Percentiles rank a stretch among this genome's conserved stretches.
phyloP scores from a whole-genome alignment of 371 early-diverging fungal species.

The Choanephora cucurbitarum region DNA sequence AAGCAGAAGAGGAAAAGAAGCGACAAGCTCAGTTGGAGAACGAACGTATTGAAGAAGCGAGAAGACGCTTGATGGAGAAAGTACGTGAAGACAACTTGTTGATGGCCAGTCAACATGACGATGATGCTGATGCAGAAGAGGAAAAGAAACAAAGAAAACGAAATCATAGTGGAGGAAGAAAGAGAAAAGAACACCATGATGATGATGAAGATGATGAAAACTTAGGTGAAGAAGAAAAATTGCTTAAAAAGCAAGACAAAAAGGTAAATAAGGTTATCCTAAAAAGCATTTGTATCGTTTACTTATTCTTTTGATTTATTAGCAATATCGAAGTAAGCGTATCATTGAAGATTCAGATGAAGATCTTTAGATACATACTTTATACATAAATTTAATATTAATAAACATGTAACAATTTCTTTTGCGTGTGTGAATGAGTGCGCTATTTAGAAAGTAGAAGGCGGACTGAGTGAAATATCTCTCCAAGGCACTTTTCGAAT shows the following conservation, averaged over 20 bases:
- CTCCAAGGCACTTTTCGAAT: conserved; percentile 45
- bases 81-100: conserved; percentile 30
- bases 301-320: neutral
- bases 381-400: no score
- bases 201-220: conserved; percentile 17
- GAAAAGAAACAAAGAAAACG: conserved; percentile 33
- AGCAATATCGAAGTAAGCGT: conserved; percentile 23
- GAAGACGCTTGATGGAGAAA: conserved; percentile 28
- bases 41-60: conserved; percentile 31
- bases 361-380: neutral
- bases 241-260: conserved; percentile 15
- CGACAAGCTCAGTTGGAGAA: conserved; percentile 25
- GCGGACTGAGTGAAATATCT: conserved; percentile 23
- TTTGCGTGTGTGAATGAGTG: no score
- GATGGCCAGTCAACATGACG: conserved; percentile 29
- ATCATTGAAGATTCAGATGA: conserved; percentile 29
- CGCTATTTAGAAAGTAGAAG: neutral
- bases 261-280: conserved; percentile 15
- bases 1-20: conserved; percentile 29
- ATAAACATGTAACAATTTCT: neutral
- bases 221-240: conserved; percentile 3
- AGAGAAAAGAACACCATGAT: conserved; percentile 22
- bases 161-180: conserved; percentile 15
- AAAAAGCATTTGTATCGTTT: neutral
- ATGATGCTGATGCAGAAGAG: conserved; percentile 29